These are phyloP conservation scores for Candolleomyces eurysporus DNA, from an alignment of 768 basidiomycete species.

Conservation along the genomic window DNA sequence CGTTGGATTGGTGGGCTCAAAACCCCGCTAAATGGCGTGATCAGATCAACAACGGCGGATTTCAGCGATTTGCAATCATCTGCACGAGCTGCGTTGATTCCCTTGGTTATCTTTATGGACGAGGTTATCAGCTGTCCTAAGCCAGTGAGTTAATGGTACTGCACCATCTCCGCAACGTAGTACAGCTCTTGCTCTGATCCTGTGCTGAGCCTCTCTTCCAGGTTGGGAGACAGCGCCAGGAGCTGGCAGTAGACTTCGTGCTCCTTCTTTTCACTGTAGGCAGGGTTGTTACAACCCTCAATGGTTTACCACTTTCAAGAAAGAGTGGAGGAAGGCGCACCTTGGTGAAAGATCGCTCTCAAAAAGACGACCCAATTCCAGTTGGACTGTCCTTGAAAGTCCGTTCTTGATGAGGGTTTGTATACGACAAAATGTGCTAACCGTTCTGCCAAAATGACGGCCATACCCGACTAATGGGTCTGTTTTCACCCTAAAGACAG, in stretches of 20 bases:
- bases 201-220: constrained; percentile 12
- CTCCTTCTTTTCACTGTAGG: neutral
- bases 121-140: neutral
- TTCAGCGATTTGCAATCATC: constrained; percentile 18
- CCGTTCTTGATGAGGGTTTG: constrained; percentile 18
- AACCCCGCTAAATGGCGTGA: constrained; percentile 15
- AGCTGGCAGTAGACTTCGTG: constrained; percentile 3
- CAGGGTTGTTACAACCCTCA: too few relatives aligned
- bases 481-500: neutral
- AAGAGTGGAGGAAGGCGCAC: neutral
- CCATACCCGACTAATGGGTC: constrained; percentile 20
- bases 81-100: constrained; percentile 15
- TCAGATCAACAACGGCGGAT: constrained; percentile 21
- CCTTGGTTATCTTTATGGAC: constrained; percentile 19
- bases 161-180: constrained; percentile 17
- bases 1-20: constrained; percentile 9
- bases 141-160: neutral
- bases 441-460: constrained; percentile 15
- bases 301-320: too few relatives aligned
- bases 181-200: constrained; percentile 16
- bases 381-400: constrained; percentile 4
- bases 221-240: constrained; percentile 2
- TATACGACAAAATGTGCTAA: constrained; percentile 6
- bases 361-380: constrained; percentile 2
- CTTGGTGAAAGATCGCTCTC: constrained; percentile 5